phyloP scores from a whole-genome alignment of 768 basidiomycete genomes.

The Dictyophora rubrovolvata region DNA sequence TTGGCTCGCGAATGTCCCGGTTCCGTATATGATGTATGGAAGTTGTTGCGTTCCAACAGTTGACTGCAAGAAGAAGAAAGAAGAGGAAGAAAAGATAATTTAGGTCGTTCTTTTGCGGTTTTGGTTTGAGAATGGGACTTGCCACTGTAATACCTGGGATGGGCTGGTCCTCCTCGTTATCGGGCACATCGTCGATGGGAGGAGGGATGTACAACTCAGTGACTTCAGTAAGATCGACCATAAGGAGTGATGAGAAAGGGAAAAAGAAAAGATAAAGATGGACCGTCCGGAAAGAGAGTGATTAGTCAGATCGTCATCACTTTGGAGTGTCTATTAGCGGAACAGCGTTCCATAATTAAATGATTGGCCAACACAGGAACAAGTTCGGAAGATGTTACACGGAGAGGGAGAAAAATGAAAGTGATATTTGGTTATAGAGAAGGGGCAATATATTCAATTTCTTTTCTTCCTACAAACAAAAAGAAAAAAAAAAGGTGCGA shows the following conservation, averaged over 20 bases:
- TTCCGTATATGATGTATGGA: constrained; percentile 56
- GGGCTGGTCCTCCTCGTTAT: constrained; percentile 31
- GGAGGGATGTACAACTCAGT: constrained; percentile 20
- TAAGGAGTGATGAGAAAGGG: not conserved
- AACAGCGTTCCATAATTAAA: too few relatives aligned
- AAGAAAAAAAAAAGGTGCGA: not conserved
- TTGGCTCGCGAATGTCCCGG: constrained; percentile 54
- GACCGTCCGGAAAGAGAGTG: not conserved
- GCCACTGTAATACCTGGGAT: constrained; percentile 26
- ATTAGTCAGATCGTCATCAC: not conserved
- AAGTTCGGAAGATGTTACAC: not conserved
- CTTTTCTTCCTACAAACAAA: not conserved
- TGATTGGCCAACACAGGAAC: not conserved
- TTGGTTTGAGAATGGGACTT: constrained; percentile 9
- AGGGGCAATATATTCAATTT: not conserved
- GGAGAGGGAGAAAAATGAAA: not conserved
- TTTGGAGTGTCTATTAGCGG: too few relatives aligned
- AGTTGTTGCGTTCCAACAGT: constrained; percentile 25
- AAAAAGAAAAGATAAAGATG: not conserved
- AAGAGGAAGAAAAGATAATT: too few relatives aligned
- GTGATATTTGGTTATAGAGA: not conserved
- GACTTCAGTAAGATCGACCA: not conserved
- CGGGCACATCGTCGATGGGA: constrained; percentile 30
- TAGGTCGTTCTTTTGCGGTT: constrained; percentile 3
- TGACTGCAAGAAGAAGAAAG: constrained; percentile 19